Evolutionary conservation across 257 asterid species (phyloP), one percentile per base, ranked within the genome.

Genomic region (Gentiana straminea): DNA sequence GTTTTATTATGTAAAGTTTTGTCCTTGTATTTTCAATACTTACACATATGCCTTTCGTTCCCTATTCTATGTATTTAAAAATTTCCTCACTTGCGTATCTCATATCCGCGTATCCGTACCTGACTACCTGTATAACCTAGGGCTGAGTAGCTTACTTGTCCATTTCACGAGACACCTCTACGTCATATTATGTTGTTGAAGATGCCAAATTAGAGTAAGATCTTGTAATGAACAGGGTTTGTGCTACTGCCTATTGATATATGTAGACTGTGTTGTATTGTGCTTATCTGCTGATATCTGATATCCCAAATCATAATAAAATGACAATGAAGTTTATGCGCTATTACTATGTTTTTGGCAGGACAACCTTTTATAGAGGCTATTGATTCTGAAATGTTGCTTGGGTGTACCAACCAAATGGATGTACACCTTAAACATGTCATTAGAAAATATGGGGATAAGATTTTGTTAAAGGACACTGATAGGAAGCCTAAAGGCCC

Each of bases 401-500:
- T 11, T 55, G 58, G 61, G 55, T 64, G 48, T 55, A 62, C 59
- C 13, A 60, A 75, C 51, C 70, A 57, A 54, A 64, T 79, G 61
- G 84, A 79, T 62, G 52, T 47, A 38, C 55, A 67, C 58, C 79
- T 84, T 63, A 55, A 51, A 66, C 72, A 72, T 74, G 79, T 84
- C 52, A 63, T 73, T 60, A 67, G 68, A 71, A 81, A 83, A 62
- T 72, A 87, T 59, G 83, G 94, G 57, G 97, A 91, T 57, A 91
- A 63, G 76, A 71, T 87, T 60, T 64, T 73, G 71, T 65, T 87
- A 50, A 81, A 75, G 70, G 95, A 84, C 61, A 66, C 93, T 2
- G 97, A 87, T 51, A 78, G 81, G 75, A 78, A 60, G 67, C 98
- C 94, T 11, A 85, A 75, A 78, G 54, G 68, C 45, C 64, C 84